Base-by-base conservation (phyloP, 805 yeast genomes). In the Torulaspora quercuum region DNA sequence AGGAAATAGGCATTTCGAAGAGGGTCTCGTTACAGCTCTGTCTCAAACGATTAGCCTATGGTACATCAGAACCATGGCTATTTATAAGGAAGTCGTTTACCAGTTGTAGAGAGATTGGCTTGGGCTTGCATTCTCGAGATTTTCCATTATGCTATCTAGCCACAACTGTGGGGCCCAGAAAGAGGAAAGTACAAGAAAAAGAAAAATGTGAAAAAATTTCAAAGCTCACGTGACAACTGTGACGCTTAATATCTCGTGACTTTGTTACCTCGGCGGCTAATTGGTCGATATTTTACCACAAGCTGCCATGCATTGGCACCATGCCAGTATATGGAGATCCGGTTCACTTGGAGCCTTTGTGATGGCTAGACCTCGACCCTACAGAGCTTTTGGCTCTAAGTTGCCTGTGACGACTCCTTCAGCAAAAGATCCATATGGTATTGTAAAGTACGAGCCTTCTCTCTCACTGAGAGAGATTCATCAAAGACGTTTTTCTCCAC, bases 381-480 rank as follows among this genome's bases (percentile, higher is more conserved):
- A n/a, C n/a, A n/a, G 30, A 27, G 7, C 12, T 8, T 3, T 3
- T 8, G 10, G 22, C 15, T 10, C 26, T 8, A n/a, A 6, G 4
- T 22, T 15, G 16, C 15, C 3, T 14, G 14, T n/a, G 8, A 8
- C 13, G 39, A n/a, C 8, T 35, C 53, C 27, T 48, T 46, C 19
- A 57, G 37, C 25, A 56, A 38, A n/a, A 47, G 28, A 37, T 57
- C 61, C 62, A 59, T 57, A 25, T 56, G 59, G 40, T 50, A 55
- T 11, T 54, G 40, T 14, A 59, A 42, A 3, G 56, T 52, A 33
- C 56, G 51, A 7, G 64, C 59, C 36, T 58, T 57, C 26, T 59
- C 63, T 35, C 57, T 48, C 3, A 57, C 60, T 23, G 52, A 41
- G 9, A 57, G 39, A 6, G 57, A 43, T 12, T 49, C 53, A 25